phyloP scores from a whole-genome alignment of 305 asterid genomes.

The Ilex paraguariensis region DNA sequence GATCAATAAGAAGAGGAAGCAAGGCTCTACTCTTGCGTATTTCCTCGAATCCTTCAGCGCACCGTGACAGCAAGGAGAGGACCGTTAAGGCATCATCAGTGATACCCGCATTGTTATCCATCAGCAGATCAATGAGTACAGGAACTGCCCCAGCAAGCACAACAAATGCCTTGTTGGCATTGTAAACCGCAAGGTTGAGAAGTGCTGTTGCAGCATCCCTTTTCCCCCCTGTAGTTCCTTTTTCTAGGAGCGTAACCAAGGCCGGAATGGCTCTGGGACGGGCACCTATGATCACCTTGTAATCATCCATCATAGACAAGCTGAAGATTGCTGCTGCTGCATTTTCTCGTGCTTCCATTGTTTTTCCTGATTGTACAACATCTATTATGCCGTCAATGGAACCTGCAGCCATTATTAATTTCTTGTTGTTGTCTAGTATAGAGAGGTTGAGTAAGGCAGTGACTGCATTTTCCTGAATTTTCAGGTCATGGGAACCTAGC shows the following conservation, averaged over 20 bases:
- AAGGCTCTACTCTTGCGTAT: constrained; percentile 47
- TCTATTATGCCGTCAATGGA: constrained; percentile 50
- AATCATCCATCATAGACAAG: constrained; percentile 57
- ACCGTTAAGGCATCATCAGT: constrained; percentile 72
- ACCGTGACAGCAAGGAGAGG: constrained; percentile 63
- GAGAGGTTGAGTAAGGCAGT: constrained; percentile 83
- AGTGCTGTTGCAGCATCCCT: constrained; percentile 76
- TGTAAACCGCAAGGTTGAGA: constrained; percentile 62
- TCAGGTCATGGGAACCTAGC: constrained; percentile 42
- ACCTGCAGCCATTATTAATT: constrained; percentile 71
- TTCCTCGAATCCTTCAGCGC: constrained; percentile 69
- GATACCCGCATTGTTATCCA: constrained; percentile 75
- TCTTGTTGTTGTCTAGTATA: constrained; percentile 68
- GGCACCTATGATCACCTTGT: constrained; percentile 55
- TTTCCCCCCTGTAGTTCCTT: constrained; percentile 69
- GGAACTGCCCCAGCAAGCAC: constrained; percentile 66
- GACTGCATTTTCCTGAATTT: constrained; percentile 79
- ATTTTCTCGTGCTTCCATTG: constrained; percentile 77
- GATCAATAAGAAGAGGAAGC: constrained; percentile 69
- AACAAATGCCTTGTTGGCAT: constrained; percentile 37
- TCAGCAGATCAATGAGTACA: constrained; percentile 53
- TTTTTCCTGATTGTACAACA: constrained; percentile 48
- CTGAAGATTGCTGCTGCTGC: constrained; percentile 88
- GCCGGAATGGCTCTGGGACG: constrained; percentile 58
- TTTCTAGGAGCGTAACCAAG: constrained; percentile 56